Conservation (phyloP, 345 rosid species). For the Lepidium africanum region DNA sequence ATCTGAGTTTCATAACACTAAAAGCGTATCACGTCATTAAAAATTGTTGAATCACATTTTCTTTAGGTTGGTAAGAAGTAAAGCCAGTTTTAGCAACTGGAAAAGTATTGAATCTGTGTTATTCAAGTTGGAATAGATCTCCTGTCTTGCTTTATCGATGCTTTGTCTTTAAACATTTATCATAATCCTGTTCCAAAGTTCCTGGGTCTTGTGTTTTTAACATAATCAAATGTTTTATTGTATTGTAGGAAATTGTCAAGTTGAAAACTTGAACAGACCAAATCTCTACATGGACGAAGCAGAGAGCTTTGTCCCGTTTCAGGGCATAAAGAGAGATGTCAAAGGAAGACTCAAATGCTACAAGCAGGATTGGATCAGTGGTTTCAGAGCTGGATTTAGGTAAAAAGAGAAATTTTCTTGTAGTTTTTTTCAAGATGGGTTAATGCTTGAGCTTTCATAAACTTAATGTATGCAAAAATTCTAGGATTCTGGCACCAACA, state of each 20-base stretch:
- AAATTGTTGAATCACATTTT: background rate
- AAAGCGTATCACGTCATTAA: background rate
- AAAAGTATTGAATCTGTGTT: background rate
- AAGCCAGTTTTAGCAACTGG: background rate
- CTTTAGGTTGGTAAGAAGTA: background rate
- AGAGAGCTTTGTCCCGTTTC: slow-evolving; percentile 85
- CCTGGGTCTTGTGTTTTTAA: background rate
- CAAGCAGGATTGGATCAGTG: slow-evolving; percentile 91
- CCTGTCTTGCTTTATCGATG: background rate
- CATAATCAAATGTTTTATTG: background rate
- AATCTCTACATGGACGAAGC: slow-evolving; percentile 42
- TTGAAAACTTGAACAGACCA: background rate
- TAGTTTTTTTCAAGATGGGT: too few species aligned
- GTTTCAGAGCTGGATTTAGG: slow-evolving; percentile 80
- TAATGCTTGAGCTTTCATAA: too few species aligned
- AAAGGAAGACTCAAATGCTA: slow-evolving; percentile 71
- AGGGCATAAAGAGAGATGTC: slow-evolving; percentile 77
- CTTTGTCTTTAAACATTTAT: background rate
- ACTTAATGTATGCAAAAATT: background rate
- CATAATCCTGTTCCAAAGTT: background rate
- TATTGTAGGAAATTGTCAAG: slow-evolving; percentile 10
- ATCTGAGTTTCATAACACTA: slow-evolving; percentile 20
- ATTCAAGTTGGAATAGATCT: background rate
- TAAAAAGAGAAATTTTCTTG: too few species aligned
- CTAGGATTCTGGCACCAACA: slow-evolving; percentile 91